Percentiles rank a stretch among this genome's conserved stretches.
phyloP scores from a whole-genome alignment of 2,329 filamentous ascomycete species.

The Macrophomina pseudophaseolina region DNA sequence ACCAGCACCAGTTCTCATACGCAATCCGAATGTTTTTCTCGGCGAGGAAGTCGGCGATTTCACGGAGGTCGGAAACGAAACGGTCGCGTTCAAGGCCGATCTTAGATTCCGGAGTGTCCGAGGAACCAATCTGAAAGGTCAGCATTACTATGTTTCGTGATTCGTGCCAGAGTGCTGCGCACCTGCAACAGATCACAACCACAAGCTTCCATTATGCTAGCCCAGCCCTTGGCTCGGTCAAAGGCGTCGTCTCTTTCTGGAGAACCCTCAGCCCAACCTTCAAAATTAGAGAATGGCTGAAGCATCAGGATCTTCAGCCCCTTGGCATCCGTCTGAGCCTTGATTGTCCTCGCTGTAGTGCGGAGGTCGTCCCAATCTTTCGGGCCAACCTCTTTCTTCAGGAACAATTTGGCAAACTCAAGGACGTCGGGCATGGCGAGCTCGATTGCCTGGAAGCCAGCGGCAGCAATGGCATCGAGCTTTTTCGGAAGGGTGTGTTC shows the following conservation, averaged over 20 bases:
- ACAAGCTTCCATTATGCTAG: slow-evolving; percentile 71
- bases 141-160: background rate
- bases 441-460: slow-evolving; percentile 73
- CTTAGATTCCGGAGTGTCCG: slow-evolving; percentile 62
- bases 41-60: slow-evolving; percentile 67
- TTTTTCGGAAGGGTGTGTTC: slow-evolving; percentile 63
- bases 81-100: slow-evolving; percentile 58
- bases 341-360: slow-evolving; percentile 60
- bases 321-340: slow-evolving; percentile 59
- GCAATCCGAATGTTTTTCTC: slow-evolving; percentile 65
- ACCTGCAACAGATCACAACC: slow-evolving; percentile 75
- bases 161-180: background rate
- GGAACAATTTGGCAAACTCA: slow-evolving; percentile 62
- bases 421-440: slow-evolving; percentile 76
- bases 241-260: slow-evolving; percentile 67
- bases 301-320: slow-evolving; percentile 70
- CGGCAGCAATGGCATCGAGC: slow-evolving; percentile 65
- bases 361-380: slow-evolving; percentile 66
- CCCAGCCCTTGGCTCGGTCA: slow-evolving; percentile 68
- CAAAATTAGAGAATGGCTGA: slow-evolving; percentile 78
- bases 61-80: slow-evolving; percentile 65
- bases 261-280: slow-evolving; percentile 70
- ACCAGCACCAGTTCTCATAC: slow-evolving; percentile 87
- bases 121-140: slow-evolving; percentile 59
- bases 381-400: slow-evolving; percentile 56